Conservation (phyloP, 73 alveolate genomes). For the Tetrahymena borealis region DNA sequence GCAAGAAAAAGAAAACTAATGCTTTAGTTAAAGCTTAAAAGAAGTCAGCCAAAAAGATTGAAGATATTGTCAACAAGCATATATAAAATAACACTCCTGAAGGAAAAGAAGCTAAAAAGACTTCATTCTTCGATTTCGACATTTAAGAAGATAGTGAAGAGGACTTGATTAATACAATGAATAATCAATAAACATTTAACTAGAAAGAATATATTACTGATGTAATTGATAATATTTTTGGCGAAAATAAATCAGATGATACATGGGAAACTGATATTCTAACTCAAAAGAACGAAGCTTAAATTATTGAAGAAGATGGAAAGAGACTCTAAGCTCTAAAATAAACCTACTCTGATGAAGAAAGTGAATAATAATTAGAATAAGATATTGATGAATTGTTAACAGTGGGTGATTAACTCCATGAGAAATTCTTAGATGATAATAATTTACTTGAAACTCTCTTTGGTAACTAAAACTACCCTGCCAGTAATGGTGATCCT, state of each 20-base stretch:
- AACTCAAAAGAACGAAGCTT: background rate
- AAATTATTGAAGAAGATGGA: background rate
- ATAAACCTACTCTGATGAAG: background rate
- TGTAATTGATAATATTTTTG: background rate
- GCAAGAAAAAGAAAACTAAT: background rate
- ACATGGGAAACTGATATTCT: background rate
- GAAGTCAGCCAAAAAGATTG: background rate
- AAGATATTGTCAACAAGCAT: background rate
- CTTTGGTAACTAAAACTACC: background rate
- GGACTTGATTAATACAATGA: too few relatives aligned
- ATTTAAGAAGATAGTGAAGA: too few relatives aligned
- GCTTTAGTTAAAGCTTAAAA: background rate
- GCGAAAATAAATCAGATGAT: background rate
- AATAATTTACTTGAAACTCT: background rate
- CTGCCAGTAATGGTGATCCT: too few relatives aligned
- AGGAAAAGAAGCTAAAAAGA: background rate
- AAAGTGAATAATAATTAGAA: background rate
- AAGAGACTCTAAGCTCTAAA: background rate
- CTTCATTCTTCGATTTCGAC: background rate
- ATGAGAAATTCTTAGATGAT: background rate
- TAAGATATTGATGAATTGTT: background rate
- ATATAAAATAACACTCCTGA: background rate
- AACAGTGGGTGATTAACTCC: background rate
- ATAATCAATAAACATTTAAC: too few relatives aligned
- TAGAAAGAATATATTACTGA: too few relatives aligned